phyloP scores from a whole-genome alignment of 1,139 yeast species.

The Debaryomyces nepalensis region DNA sequence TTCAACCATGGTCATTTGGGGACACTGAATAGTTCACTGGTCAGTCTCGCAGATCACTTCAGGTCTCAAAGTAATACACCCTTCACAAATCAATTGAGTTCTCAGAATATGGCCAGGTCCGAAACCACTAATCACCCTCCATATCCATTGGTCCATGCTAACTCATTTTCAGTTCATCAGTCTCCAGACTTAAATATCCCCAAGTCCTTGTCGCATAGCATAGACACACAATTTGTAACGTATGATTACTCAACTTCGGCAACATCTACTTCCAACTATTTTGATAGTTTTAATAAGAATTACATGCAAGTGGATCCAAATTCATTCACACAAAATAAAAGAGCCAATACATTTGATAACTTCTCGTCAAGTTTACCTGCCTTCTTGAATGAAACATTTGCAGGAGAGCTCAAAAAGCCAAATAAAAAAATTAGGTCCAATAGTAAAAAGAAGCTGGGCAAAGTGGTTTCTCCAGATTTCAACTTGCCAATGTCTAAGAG shows the following conservation, averaged over 20 bases:
- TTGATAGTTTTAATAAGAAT: slow-evolving; percentile 13
- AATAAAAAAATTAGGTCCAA: slow-evolving; percentile 15
- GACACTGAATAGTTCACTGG: slow-evolving; percentile 29
- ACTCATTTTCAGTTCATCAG: slow-evolving; percentile 10
- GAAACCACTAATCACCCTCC: slow-evolving; percentile 12
- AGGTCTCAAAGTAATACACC: slow-evolving; percentile 25
- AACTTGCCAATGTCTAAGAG: slow-evolving; percentile 8
- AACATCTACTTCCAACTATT: slow-evolving; percentile 11
- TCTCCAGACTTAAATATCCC: slow-evolving; percentile 6
- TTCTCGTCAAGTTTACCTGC: slow-evolving; percentile 12
- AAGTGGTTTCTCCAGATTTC: slow-evolving; percentile 11
- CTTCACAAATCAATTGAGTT: slow-evolving; percentile 3
- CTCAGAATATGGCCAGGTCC: slow-evolving; percentile 2
- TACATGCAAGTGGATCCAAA: neutral
- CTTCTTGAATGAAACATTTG: slow-evolving; percentile 12
- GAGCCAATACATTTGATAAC: neutral
- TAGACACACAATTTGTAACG: slow-evolving; percentile 8
- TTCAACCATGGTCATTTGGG: slow-evolving; percentile 16
- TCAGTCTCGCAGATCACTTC: slow-evolving; percentile 31
- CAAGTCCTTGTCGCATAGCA: slow-evolving; percentile 3
- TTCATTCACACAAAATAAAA: slow-evolving; percentile 6
- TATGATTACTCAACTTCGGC: slow-evolving; percentile 10
- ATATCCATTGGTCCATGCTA: slow-evolving; percentile 10
- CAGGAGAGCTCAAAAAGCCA: slow-evolving; percentile 9
- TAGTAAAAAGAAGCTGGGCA: slow-evolving; percentile 11